Evolutionary conservation across 305 asterid species (phyloP).

Genomic region (Fraxinus dipetala): DNA sequence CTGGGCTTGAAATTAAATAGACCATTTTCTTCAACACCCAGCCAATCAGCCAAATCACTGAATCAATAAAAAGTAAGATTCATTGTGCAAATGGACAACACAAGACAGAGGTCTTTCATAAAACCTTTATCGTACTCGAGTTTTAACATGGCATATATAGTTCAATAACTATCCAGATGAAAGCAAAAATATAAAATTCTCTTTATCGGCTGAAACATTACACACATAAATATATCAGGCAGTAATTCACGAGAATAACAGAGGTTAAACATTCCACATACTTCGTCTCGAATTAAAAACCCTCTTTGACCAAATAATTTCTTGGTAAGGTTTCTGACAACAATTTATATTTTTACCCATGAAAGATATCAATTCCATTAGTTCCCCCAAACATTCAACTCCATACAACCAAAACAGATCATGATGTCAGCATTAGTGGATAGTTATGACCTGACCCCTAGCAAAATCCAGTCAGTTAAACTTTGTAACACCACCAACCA

Average conservation of each 20-base stretch:
- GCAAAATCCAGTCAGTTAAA: background rate
- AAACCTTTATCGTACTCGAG: background rate
- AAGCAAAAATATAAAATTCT: background rate
- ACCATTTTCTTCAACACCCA: slow-evolving; percentile 93
- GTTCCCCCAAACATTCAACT: background rate
- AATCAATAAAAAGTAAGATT: slow-evolving; percentile 20
- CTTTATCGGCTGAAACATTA: background rate
- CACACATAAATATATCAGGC: background rate
- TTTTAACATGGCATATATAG: background rate
- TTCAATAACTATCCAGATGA: background rate
- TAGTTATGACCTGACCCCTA: background rate
- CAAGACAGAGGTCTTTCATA: background rate
- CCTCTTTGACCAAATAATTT: background rate
- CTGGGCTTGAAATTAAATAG: slow-evolving; percentile 98
- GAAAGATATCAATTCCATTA: background rate
- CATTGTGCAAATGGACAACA: background rate
- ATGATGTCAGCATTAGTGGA: background rate
- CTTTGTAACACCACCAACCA: background rate
- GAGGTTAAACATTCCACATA: background rate
- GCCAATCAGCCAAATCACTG: slow-evolving; percentile 98
- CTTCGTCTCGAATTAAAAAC: background rate
- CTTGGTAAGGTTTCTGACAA: background rate
- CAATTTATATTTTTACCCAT: background rate
- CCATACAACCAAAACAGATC: background rate
- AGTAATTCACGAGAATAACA: background rate